Evolutionary conservation across 805 yeast genomes (phyloP), one percentile per base, ranked within the genome.

Genomic region (Tetrapisispora nanseiensis): DNA sequence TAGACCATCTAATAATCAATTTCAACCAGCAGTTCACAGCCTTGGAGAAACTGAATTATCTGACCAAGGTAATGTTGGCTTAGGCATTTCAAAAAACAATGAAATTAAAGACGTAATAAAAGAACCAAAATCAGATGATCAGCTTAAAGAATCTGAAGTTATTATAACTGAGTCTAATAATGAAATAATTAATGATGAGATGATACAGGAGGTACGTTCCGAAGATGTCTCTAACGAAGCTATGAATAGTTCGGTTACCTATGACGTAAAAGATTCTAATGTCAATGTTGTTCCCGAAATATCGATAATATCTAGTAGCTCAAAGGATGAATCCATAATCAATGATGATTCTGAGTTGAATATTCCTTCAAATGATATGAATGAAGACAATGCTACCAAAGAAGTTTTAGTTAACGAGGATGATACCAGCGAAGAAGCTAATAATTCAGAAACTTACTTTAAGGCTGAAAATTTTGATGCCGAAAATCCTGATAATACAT

Each of bases 401-500:
- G 31, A 15, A 19, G n/a, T 18, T 16, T 12, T 22, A 15, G 35
- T 32, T 4, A 34, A 33, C 3, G 8, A 32, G 2, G 20, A 8
- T 21, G 35, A 30, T 23, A 6, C 20, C 24, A 15, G 30, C 6
- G 37, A 40, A 26, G 27, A 23, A 11, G 13, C 33, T 35, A 24
- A 37, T 15, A 26, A 18, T 24, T 23, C 33, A 10, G 37, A 19
- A 29, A 20, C n/a, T 22, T 46, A 47, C 15, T 83, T 82, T 63
- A 82, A 81, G 61, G 70, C 84, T 40, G 83, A 81, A 43, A 74
- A 79, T 27, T 86, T 84, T 62, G 86, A 85, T 62, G 80, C 84
- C 41, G 81, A 80, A 44, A 84, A 86, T 54, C 95, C 95, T 1
- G 97, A 89, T 55, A 85, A 86, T 58, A 83, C 95, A 1, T 71